Conservation (phyloP, 176 grass and related monocot species). For the Musa acuminata region DNA sequence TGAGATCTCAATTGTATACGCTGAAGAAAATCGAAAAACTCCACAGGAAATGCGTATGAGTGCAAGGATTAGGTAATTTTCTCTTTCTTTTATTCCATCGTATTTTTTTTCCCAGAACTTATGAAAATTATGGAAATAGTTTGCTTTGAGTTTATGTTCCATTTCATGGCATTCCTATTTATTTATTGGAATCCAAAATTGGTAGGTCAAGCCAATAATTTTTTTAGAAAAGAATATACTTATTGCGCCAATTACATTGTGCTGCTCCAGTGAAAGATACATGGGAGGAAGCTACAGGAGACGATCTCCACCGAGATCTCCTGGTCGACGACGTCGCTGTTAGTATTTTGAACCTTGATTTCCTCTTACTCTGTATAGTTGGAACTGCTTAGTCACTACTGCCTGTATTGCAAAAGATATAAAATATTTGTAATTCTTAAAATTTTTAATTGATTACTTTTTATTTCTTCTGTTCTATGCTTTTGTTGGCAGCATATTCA, state of each 20-base stretch:
- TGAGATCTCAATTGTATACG: constrained; percentile 65
- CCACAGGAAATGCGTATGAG: constrained; percentile 58
- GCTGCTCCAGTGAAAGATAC: constrained; percentile 33
- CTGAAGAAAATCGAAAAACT: constrained; percentile 71
- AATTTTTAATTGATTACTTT: neutral
- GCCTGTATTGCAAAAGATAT: neutral
- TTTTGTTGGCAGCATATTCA: constrained; percentile 54
- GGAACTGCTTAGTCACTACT: neutral
- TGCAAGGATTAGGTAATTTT: constrained; percentile 37
- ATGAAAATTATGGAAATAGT: neutral
- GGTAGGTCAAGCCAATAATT: neutral
- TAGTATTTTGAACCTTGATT: constrained; percentile 20
- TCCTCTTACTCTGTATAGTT: neutral
- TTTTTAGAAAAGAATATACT: neutral
- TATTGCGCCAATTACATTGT: neutral
- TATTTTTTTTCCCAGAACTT: neutral
- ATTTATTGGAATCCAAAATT: constrained; percentile 14
- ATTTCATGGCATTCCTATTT: constrained; percentile 6
- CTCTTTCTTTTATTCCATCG: neutral
- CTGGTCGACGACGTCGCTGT: constrained; percentile 26
- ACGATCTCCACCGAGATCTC: constrained; percentile 41
- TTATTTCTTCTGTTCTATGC: constrained; percentile 7
- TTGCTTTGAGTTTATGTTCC: neutral
- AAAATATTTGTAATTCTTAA: neutral
- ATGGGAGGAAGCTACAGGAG: constrained; percentile 30